Percentiles rank a stretch among this genome's conserved stretches.
These are phyloP conservation scores for Jacaranda mimosifolia DNA, from an alignment of 257 asterid species.

Conservation along the genomic window DNA sequence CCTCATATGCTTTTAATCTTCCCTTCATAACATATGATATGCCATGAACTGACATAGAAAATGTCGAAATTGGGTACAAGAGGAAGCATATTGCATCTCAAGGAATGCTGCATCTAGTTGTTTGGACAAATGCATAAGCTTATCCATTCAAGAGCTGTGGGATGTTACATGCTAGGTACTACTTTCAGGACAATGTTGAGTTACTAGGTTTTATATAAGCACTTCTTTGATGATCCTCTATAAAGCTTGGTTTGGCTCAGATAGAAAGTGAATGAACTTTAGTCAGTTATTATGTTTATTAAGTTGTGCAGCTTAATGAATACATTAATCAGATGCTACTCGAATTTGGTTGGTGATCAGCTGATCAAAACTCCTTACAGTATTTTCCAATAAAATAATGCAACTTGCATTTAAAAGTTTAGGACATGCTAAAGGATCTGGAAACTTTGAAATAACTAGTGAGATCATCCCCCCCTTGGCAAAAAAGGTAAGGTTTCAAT, in stretches of 20 bases:
- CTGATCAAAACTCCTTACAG: neutral
- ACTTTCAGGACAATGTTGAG: neutral
- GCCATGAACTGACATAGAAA: neutral
- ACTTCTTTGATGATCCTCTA: neutral
- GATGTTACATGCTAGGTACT: neutral
- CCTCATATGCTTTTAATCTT: neutral
- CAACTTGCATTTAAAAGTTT: neutral
- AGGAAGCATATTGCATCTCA: slow-evolving; percentile 22
- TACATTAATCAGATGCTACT: neutral
- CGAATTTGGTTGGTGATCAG: slow-evolving; percentile 4
- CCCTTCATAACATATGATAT: neutral
- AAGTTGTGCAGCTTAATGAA: slow-evolving; percentile 8
- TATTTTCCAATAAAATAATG: neutral
- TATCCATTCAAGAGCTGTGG: neutral
- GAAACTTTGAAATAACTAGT: slow-evolving; percentile 5
- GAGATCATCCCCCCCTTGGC: neutral
- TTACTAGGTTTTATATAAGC: neutral
- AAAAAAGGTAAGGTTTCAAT: neutral
- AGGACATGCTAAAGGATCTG: slow-evolving; percentile 8
- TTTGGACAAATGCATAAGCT: neutral
- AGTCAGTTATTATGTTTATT: slow-evolving; percentile 4
- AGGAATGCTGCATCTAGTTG: neutral
- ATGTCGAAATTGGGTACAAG: neutral
- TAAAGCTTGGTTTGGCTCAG: slow-evolving; percentile 14
- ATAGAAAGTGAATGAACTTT: neutral